These are phyloP conservation scores for Eragrostis nindensis DNA, from an alignment of 176 grass and related monocot genomes.

Conservation along the genomic window DNA sequence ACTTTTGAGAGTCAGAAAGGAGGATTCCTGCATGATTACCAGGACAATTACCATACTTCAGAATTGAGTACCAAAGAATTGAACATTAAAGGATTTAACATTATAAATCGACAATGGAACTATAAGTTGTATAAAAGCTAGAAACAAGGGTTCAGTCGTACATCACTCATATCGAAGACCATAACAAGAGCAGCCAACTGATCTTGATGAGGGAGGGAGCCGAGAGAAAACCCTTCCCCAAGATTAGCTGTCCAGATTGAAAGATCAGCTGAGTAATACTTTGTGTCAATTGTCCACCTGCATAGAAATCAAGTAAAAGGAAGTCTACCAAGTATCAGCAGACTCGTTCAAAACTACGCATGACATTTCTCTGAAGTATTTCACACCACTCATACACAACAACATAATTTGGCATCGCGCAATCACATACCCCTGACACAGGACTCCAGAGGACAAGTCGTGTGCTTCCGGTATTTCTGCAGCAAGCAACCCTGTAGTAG, in stretches of 20 bases:
- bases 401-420: slow-evolving; percentile 2
- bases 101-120: not conserved
- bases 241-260: slow-evolving; percentile 85
- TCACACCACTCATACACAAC: slow-evolving; percentile 1
- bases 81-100: not conserved
- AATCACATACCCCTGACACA: slow-evolving; percentile 87
- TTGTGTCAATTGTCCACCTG: slow-evolving; percentile 94
- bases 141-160: slow-evolving; percentile 25
- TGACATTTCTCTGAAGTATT: not conserved
- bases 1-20: slow-evolving; percentile 63
- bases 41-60: slow-evolving; percentile 22
- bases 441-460: slow-evolving; percentile 70
- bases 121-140: not conserved
- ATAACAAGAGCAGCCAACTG: slow-evolving; percentile 74
- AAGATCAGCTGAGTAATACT: slow-evolving; percentile 90
- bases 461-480: slow-evolving; percentile 67
- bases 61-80: slow-evolving; percentile 1
- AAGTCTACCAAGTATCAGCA: slow-evolving; percentile 1
- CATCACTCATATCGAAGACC: slow-evolving; percentile 96
- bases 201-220: slow-evolving; percentile 54
- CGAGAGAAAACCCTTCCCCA: slow-evolving; percentile 72
- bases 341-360: not conserved
- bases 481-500: slow-evolving; percentile 63
- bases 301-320: slow-evolving; percentile 33
- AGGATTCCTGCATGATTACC: slow-evolving; percentile 70